phyloP scores from a whole-genome alignment of 140 eudicot genomes.

The Oenanthe javanica region DNA sequence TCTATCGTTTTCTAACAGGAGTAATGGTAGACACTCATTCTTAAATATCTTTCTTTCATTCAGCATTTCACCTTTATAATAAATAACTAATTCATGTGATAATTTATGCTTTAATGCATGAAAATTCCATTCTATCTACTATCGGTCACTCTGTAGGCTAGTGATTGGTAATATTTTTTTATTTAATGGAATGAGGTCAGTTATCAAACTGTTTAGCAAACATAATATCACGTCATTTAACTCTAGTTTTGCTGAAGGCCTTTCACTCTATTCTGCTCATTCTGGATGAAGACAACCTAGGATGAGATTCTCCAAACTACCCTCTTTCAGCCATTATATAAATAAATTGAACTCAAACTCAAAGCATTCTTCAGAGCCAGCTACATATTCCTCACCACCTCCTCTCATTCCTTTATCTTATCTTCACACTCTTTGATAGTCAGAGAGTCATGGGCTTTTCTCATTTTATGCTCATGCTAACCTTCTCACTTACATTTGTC shows the following conservation, averaged over 20 bases:
- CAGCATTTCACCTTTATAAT: background rate
- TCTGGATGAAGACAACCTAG: background rate
- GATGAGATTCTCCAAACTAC: background rate
- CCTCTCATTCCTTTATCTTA: background rate
- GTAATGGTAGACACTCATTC: background rate
- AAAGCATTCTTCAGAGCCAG: background rate
- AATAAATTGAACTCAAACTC: background rate
- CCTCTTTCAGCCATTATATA: slow-evolving; percentile 5
- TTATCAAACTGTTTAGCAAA: background rate
- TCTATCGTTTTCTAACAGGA: background rate
- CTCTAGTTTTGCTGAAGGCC: background rate
- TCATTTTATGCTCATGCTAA: slow-evolving; percentile 24
- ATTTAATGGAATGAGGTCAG: background rate
- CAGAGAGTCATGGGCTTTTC: slow-evolving; percentile 25
- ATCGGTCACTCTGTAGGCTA: background rate
- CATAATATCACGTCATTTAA: background rate
- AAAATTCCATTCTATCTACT: slow-evolving; percentile 2
- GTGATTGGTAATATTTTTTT: background rate
- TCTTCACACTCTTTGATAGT: background rate
- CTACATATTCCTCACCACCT: background rate
- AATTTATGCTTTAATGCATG: background rate
- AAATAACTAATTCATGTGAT: background rate
- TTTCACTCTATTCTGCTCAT: background rate
- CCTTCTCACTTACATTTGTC: slow-evolving; percentile 17
- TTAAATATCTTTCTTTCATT: background rate